A percentile compares a stretch with the other conserved stretches of the same genome.
These are phyloP conservation scores for Alternaria infectoria DNA, from an alignment of 2,329 filamentous ascomycete genomes.

Conservation along the genomic window DNA sequence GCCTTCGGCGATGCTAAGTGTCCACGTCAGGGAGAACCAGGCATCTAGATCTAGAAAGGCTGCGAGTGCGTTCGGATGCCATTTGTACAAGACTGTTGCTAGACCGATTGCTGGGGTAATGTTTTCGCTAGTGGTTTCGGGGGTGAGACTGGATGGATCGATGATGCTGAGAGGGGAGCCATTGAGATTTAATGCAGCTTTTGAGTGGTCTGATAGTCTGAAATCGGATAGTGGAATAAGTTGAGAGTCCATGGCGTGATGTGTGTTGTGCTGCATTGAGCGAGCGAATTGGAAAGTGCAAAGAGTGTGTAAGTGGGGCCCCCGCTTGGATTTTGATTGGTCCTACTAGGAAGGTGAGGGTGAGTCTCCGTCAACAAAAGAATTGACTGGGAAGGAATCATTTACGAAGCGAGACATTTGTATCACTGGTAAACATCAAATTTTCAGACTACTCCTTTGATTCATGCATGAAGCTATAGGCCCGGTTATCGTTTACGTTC, in stretches of 20 bases:
- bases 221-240: slow-evolving; percentile 8
- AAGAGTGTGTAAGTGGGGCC: slow-evolving; percentile 10
- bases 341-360: not conserved
- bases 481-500: not conserved
- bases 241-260: slow-evolving; percentile 3
- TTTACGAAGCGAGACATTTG: not conserved
- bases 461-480: not conserved
- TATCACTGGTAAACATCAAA: not conserved
- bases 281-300: slow-evolving; percentile 9
- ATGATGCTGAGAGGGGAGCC: slow-evolving; percentile 13
- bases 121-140: not conserved
- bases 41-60: slow-evolving; percentile 32
- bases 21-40: slow-evolving; percentile 35
- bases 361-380: not conserved
- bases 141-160: slow-evolving; percentile 1
- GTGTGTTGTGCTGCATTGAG: not conserved
- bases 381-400: not conserved
- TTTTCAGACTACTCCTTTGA: not conserved
- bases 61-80: slow-evolving; percentile 22
- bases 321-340: slow-evolving; percentile 2
- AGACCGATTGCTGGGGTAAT: slow-evolving; percentile 19
- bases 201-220: slow-evolving; percentile 19
- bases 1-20: slow-evolving; percentile 8
- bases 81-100: slow-evolving; percentile 27
- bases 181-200: slow-evolving; percentile 12